Conservation (phyloP, 805 yeast genomes). For the Candida broadrunensis region DNA sequence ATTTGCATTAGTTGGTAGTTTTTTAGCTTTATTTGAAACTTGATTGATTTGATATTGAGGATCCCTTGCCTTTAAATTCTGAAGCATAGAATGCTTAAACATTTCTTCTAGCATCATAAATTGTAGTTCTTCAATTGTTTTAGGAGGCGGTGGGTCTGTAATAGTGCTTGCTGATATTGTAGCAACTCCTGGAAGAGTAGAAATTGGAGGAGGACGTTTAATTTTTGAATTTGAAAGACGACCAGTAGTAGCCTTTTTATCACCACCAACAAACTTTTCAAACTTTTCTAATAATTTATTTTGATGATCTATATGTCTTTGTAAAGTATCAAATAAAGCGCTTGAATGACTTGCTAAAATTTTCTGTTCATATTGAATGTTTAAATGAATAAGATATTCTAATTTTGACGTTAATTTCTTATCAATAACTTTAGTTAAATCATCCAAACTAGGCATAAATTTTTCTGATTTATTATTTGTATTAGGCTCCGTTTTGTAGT, state of each 20-base stretch:
- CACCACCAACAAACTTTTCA: background rate
- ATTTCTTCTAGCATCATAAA: background rate
- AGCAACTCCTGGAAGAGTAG: too few species aligned
- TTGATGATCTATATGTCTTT: background rate
- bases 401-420: background rate
- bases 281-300: background rate
- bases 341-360: background rate
- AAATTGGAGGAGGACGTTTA: background rate
- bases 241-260: background rate
- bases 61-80: background rate
- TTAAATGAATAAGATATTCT: background rate
- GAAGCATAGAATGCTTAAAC: background rate
- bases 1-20: background rate
- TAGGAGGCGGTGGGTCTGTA: background rate
- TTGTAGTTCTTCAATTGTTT: background rate
- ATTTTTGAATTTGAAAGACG: background rate
- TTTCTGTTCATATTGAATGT: conserved; percentile 1
- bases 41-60: background rate
- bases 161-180: background rate
- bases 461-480: background rate
- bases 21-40: background rate
- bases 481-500: background rate
- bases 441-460: background rate
- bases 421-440: background rate
- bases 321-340: background rate